phyloP scores from a whole-genome alignment of 345 rosid genomes.

The Citrus cavaleriei region DNA sequence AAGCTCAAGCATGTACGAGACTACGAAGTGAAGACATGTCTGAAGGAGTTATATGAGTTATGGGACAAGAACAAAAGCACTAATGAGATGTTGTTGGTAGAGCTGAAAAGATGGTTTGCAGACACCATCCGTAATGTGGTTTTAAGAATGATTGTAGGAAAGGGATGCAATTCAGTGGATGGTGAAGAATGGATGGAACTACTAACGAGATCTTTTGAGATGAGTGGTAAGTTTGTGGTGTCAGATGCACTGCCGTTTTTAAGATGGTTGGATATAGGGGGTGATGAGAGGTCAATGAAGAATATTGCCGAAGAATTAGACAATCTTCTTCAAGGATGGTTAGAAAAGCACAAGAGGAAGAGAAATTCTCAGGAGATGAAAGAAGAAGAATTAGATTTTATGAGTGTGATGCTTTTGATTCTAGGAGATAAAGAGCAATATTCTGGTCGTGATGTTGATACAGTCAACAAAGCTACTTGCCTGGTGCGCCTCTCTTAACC shows the following conservation, averaged over 20 bases:
- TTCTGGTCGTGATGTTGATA: neutral
- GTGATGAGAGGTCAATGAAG: conserved; percentile 29
- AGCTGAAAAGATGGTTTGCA: conserved; percentile 34
- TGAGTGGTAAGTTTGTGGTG: conserved; percentile 17
- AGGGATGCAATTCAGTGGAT: conserved; percentile 1
- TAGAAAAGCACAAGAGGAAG: conserved; percentile 36
- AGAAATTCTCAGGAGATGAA: neutral
- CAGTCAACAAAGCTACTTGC: neutral
- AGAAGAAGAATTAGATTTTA: conserved; percentile 21
- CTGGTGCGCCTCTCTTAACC: neutral
- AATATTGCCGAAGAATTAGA: conserved; percentile 22
- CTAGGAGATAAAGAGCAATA: neutral
- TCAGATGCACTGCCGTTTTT: conserved; percentile 31
- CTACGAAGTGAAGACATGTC: no score
- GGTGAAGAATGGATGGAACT: conserved; percentile 7
- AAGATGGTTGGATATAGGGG: conserved; percentile 34
- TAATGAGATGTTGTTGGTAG: neutral
- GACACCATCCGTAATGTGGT: conserved; percentile 24
- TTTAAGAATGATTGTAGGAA: conserved; percentile 18
- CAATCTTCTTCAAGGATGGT: conserved; percentile 19
- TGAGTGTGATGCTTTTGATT: conserved; percentile 21
- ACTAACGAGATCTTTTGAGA: neutral
- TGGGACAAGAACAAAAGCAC: neutral
- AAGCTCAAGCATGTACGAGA: no score
- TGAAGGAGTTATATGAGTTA: no score